Evolutionary conservation across 2,329 filamentous ascomycete genomes (phyloP).

Genomic region (Coniochaeta sp.): DNA sequence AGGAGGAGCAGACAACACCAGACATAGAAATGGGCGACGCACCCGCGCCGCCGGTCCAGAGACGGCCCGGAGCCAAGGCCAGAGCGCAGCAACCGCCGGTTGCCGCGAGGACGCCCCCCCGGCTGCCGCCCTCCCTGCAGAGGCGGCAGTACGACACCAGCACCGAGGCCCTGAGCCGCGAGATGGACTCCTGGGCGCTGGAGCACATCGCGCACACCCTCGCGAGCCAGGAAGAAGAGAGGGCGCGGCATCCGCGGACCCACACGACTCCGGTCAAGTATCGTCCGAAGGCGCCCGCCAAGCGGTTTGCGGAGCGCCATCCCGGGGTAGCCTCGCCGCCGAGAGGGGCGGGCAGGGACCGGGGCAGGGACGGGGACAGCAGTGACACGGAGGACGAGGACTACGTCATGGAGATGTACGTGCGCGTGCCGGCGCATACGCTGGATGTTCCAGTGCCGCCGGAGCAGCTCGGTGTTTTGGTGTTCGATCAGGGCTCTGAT

Average conservation of each 20-base stretch:
- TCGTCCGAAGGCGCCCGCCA: constrained; percentile 47
- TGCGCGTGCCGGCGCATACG: constrained; percentile 48
- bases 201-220: constrained; percentile 49
- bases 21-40: neutral
- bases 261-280: constrained; percentile 27
- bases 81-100: neutral
- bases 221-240: constrained; percentile 35
- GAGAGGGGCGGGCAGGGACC: constrained; percentile 16
- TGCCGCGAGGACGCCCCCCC: constrained; percentile 7
- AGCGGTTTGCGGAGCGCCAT: constrained; percentile 49
- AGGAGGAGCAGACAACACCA: neutral
- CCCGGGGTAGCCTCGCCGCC: constrained; percentile 25
- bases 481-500: constrained; percentile 52
- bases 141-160: constrained; percentile 23
- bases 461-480: constrained; percentile 47
- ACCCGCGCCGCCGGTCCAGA: neutral
- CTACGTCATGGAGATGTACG: constrained; percentile 59
- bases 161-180: constrained; percentile 42
- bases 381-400: constrained; percentile 41
- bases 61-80: constrained; percentile 6
- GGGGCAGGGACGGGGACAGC: constrained; percentile 35
- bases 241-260: neutral
- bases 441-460: constrained; percentile 38
- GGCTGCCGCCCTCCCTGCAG: constrained; percentile 10
- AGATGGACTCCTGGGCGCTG: constrained; percentile 53